Conservation (phyloP, 768 basidiomycete species). For the Rhodocollybia butyracea region DNA sequence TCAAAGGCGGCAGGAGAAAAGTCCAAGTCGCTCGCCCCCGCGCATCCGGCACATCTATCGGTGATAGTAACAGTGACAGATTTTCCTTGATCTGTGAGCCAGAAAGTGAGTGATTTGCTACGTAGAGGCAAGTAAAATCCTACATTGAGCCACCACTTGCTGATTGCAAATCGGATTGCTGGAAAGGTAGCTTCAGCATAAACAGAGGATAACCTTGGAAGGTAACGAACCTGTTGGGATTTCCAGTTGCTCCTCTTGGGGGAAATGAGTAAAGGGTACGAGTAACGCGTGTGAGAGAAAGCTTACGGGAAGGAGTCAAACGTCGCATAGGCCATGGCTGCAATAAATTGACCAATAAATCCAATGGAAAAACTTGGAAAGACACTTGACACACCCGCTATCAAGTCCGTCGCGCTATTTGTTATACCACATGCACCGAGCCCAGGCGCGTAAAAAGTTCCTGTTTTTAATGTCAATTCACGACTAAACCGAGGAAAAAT, state of each 20-base stretch:
- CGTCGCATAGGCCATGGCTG: conserved; percentile 29
- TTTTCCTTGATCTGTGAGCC: conserved; percentile 7
- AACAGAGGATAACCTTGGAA: not conserved
- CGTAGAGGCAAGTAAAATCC: not conserved
- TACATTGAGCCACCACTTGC: conserved; percentile 4
- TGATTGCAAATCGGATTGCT: conserved; percentile 13
- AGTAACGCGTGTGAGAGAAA: not conserved
- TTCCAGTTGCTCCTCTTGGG: not conserved
- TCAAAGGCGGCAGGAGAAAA: conserved; percentile 1
- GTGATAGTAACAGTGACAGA: conserved; percentile 10
- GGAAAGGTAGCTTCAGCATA: conserved; percentile 1
- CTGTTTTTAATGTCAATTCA: conserved; percentile 9
- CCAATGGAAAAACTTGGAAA: too few species aligned
- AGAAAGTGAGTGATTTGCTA: not conserved
- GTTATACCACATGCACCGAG: conserved; percentile 19
- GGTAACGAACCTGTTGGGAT: not conserved
- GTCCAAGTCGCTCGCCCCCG: conserved; percentile 8
- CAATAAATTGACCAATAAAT: too few species aligned
- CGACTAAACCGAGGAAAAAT: too few species aligned
- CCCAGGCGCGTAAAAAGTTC: conserved; percentile 13
- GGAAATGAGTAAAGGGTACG: not conserved
- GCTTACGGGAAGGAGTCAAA: conserved; percentile 35
- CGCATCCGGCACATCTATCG: conserved; percentile 12
- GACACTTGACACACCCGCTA: too few species aligned
- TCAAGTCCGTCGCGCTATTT: conserved; percentile 12